These are phyloP conservation scores for Dioszegia crocea DNA, from an alignment of 768 basidiomycete genomes.

Conservation along the genomic window DNA sequence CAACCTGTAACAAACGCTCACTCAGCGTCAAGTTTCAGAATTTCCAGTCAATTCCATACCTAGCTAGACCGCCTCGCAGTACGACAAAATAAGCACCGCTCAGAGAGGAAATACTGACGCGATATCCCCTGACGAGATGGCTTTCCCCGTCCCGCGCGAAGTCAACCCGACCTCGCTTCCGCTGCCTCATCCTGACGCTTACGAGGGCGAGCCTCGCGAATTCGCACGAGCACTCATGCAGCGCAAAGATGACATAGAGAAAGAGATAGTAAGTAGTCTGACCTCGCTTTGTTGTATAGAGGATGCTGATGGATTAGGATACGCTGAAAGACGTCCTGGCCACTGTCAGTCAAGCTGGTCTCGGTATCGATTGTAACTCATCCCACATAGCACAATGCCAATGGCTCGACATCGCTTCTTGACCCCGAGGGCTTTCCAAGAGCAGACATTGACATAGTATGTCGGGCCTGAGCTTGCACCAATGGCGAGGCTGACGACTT, in stretches of 20 bases:
- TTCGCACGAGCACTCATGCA: conserved; percentile 62
- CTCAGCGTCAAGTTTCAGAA: no score
- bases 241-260: conserved; percentile 68
- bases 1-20: no score
- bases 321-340: conserved; percentile 32
- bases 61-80: no score
- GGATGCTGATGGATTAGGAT: conserved; percentile 42
- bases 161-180: conserved; percentile 20
- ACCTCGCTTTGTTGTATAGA: conserved; percentile 56
- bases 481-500: background rate
- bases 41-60: no score
- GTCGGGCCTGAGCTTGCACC: background rate
- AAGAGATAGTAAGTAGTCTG: conserved; percentile 62
- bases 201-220: conserved; percentile 37
- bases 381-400: conserved; percentile 21
- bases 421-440: conserved; percentile 86
- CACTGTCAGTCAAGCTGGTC: conserved; percentile 21
- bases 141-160: conserved; percentile 14
- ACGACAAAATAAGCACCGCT: no score
- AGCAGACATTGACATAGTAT: conserved; percentile 71
- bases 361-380: background rate
- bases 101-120: no score
- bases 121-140: no score
- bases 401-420: conserved; percentile 63
- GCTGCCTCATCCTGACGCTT: conserved; percentile 37